Percentiles rank a stretch among this genome's conserved stretches.
These are phyloP conservation scores for Quercus parvula DNA, from an alignment of 306 rosid genomes.

Conservation along the genomic window DNA sequence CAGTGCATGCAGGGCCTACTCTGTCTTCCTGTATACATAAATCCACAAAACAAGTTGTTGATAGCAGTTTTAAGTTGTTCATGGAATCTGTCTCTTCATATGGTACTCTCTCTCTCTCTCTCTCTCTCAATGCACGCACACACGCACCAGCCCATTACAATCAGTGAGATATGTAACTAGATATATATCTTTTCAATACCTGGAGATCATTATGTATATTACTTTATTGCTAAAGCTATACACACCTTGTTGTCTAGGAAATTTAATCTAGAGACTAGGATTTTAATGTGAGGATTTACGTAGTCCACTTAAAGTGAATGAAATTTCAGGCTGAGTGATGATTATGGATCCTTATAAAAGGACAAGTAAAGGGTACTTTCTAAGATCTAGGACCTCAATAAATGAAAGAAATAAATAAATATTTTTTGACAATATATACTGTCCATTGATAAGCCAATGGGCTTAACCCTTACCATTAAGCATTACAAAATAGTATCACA, in stretches of 20 bases:
- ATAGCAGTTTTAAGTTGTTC: slow-evolving; percentile 69
- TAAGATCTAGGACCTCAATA: too few species aligned
- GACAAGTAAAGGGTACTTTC: too few species aligned
- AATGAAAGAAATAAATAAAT: too few species aligned
- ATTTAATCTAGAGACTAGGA: neutral
- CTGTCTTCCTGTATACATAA: slow-evolving; percentile 54
- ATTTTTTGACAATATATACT: too few species aligned
- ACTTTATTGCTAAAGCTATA: neutral
- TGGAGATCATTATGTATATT: neutral
- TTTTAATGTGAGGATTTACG: neutral
- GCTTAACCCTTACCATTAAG: neutral
- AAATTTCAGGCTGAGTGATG: neutral
- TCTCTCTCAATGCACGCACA: neutral
- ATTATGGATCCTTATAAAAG: neutral
- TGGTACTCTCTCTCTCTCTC: slow-evolving; percentile 43
- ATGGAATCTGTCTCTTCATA: slow-evolving; percentile 59
- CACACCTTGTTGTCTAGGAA: neutral
- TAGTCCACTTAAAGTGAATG: neutral
- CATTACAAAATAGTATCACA: too few species aligned
- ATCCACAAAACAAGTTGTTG: slow-evolving; percentile 71
- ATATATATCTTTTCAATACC: neutral
- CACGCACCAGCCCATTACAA: neutral
- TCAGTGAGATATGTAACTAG: neutral
- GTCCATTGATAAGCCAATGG: neutral
- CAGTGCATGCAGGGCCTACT: slow-evolving; percentile 75